These are phyloP conservation scores for Fraxinus albicans DNA, from an alignment of 305 asterid genomes.

Conservation along the genomic window DNA sequence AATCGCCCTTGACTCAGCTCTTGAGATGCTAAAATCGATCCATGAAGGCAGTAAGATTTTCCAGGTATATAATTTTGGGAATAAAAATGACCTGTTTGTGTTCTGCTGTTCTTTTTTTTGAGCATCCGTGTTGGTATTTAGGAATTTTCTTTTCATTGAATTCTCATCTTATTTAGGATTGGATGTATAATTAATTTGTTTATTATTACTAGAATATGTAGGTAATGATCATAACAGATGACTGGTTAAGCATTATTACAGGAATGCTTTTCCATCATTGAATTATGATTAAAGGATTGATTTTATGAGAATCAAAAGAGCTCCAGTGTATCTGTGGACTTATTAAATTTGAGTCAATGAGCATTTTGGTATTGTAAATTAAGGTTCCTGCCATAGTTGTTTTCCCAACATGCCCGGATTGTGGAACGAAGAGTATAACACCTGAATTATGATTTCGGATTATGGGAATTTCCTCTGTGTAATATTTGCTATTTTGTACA, in stretches of 20 bases:
- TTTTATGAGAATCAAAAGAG: background rate
- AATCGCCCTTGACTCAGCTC: conserved; percentile 60
- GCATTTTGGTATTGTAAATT: conserved; percentile 9
- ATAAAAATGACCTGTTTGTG: background rate
- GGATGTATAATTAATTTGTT: background rate
- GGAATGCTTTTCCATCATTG: background rate
- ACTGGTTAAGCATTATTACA: conserved; percentile 1
- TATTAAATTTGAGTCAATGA: background rate
- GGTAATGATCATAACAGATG: background rate
- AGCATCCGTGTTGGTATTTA: background rate
- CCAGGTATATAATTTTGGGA: conserved; percentile 48
- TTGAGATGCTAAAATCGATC: conserved; percentile 66
- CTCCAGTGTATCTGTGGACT: background rate
- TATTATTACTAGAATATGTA: background rate
- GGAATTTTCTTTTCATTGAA: background rate
- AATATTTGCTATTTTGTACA: background rate
- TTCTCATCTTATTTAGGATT: background rate
- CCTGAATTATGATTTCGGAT: background rate
- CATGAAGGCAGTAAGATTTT: conserved; percentile 76
- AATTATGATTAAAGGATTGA: background rate
- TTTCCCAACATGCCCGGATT: background rate
- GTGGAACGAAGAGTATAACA: background rate
- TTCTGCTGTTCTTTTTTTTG: background rate
- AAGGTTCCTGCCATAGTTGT: background rate
- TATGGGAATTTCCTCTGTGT: background rate